phyloP scores from a whole-genome alignment of 495 filamentous ascomycete species.

The Lindgomyces ingoldianus region DNA sequence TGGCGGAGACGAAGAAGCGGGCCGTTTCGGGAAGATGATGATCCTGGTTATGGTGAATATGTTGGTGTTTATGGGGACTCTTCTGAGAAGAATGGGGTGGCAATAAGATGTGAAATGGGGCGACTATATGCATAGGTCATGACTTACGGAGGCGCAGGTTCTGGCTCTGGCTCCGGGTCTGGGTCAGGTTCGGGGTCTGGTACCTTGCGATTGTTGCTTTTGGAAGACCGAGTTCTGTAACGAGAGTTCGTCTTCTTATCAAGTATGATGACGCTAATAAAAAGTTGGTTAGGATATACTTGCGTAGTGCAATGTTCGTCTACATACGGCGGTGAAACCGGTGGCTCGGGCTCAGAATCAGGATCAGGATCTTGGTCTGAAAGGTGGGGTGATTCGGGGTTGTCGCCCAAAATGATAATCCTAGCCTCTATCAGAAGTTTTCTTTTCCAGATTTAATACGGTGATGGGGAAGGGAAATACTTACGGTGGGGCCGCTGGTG shows the following conservation, averaged over 20 bases:
- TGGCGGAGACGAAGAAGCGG: not conserved
- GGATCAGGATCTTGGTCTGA: not conserved
- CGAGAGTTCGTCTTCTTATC: not conserved
- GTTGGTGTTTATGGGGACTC: not conserved
- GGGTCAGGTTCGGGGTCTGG: conserved; percentile 2
- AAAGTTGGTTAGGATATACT: not conserved
- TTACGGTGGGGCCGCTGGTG: conserved; percentile 1
- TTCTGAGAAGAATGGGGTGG: not conserved
- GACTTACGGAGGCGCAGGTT: conserved; percentile 11
- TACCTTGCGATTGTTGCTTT: not conserved
- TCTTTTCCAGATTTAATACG: not conserved
- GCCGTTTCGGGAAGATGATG: not conserved
- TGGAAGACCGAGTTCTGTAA: not conserved
- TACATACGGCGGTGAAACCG: not conserved
- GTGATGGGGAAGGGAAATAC: not conserved
- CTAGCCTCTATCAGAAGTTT: not conserved
- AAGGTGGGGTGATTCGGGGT: not conserved
- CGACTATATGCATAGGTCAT: not conserved
- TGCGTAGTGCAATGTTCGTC: not conserved
- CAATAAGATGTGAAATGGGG: not conserved
- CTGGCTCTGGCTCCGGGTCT: not conserved
- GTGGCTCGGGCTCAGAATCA: not conserved
- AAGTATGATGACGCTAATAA: not conserved
- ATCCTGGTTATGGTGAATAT: not conserved
- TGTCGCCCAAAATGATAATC: not conserved